phyloP scores from a whole-genome alignment of 2,329 filamentous ascomycete genomes.

The Penicillium sp. region DNA sequence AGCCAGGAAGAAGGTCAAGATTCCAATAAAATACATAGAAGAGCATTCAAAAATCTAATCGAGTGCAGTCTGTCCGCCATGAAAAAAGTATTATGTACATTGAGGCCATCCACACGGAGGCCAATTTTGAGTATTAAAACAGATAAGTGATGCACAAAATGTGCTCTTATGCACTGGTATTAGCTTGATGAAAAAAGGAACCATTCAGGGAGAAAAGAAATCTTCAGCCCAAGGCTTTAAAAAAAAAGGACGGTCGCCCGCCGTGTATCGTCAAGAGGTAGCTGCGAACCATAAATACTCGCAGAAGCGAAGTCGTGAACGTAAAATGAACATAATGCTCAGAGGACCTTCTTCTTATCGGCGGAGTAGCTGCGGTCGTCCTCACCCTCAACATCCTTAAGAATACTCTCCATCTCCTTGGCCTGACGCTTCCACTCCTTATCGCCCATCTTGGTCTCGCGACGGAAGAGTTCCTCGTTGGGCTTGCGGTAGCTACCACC shows the following conservation, averaged over 20 bases:
- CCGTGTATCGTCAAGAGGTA: neutral
- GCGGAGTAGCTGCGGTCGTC: slow-evolving; percentile 49
- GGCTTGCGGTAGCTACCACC: slow-evolving; percentile 86
- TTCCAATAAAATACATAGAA: neutral
- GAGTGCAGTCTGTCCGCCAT: slow-evolving; percentile 13
- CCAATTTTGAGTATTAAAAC: slow-evolving; percentile 19
- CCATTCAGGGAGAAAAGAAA: neutral
- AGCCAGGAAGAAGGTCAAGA: neutral
- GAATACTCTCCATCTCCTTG: slow-evolving; percentile 72
- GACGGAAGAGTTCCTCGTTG: slow-evolving; percentile 80
- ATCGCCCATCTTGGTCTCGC: slow-evolving; percentile 81
- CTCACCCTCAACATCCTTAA: slow-evolving; percentile 69
- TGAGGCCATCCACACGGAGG: slow-evolving; percentile 1
- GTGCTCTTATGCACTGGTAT: slow-evolving; percentile 20
- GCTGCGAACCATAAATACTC: slow-evolving; percentile 2
- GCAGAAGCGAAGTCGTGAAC: slow-evolving; percentile 2
- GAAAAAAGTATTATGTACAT: slow-evolving; percentile 19
- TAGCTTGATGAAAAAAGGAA: neutral
- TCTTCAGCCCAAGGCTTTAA: neutral
- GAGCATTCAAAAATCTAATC: slow-evolving; percentile 7
- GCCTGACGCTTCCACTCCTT: slow-evolving; percentile 77
- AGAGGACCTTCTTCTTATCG: slow-evolving; percentile 37
- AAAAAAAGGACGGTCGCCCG: neutral
- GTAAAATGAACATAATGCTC: slow-evolving; percentile 13
- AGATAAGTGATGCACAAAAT: slow-evolving; percentile 9